phyloP scores from a whole-genome alignment of 768 basidiomycete genomes.

The Arthromyces matolae region DNA sequence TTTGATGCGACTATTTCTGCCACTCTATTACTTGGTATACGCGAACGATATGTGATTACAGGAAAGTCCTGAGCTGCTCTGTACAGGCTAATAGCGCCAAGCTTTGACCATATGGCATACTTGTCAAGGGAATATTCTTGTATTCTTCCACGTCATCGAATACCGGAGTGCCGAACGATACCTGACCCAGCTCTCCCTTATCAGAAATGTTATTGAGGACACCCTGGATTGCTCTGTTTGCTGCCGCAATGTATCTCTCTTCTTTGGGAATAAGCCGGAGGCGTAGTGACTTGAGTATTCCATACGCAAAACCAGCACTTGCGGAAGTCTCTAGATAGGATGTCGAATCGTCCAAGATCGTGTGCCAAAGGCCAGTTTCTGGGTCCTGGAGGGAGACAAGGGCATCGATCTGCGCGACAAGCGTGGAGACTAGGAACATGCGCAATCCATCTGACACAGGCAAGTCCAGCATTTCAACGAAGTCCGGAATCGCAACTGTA shows the following conservation, averaged over 20 bases:
- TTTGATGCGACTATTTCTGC: neutral
- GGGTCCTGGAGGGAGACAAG: conserved; percentile 42
- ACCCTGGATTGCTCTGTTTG: conserved; percentile 38
- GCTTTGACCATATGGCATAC: conserved; percentile 57
- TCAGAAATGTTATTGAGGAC: conserved; percentile 42
- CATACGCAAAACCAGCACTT: conserved; percentile 47
- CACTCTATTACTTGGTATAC: conserved; percentile 1
- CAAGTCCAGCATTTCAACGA: conserved; percentile 43
- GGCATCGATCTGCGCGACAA: conserved; percentile 45
- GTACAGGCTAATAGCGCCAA: conserved; percentile 47
- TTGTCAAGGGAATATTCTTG: conserved; percentile 48
- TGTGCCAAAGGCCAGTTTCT: conserved; percentile 49
- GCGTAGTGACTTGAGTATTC: conserved; percentile 41
- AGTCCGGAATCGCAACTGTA: conserved; percentile 43
- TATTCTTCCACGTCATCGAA: conserved; percentile 46
- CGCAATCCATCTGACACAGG: conserved; percentile 38
- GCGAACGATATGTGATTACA: conserved; percentile 22
- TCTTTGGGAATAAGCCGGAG: conserved; percentile 39
- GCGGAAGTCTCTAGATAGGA: conserved; percentile 50
- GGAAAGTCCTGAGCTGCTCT: conserved; percentile 40
- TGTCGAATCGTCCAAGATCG: conserved; percentile 46
- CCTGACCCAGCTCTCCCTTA: conserved; percentile 42
- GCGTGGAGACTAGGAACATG: conserved; percentile 36
- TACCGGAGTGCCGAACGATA: conserved; percentile 53
- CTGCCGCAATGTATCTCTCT: conserved; percentile 33